Percentiles rank a stretch among this genome's conserved stretches.
These are phyloP conservation scores for Filosporella fistucella DNA, from an alignment of 495 filamentous ascomycete species.

Conservation along the genomic window DNA sequence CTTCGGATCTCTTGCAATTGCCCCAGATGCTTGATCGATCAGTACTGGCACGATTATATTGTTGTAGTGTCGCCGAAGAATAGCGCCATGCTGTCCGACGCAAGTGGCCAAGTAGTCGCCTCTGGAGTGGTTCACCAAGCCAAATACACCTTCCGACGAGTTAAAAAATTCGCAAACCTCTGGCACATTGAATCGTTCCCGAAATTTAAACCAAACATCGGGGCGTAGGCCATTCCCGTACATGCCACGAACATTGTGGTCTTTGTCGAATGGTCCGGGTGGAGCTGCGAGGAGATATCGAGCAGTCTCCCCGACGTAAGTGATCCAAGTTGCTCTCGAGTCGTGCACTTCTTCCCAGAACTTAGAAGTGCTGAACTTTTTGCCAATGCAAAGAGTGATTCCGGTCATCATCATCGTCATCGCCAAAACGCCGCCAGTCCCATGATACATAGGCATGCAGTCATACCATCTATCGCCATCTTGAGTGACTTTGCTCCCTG, in stretches of 20 bases:
- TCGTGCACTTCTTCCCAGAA: conserved; percentile 77
- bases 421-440: conserved; percentile 51
- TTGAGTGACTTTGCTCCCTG: conserved; percentile 40
- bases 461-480: conserved; percentile 62
- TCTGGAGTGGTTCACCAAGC: conserved; percentile 49
- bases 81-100: conserved; percentile 68
- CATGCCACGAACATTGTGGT: conserved; percentile 63
- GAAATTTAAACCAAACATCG: conserved; percentile 70
- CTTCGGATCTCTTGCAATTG: conserved; percentile 56
- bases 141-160: conserved; percentile 59
- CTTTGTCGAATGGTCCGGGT: conserved; percentile 54
- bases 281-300: conserved; percentile 71
- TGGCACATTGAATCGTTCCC: conserved; percentile 55
- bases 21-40: conserved; percentile 62
- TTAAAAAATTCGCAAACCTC: conserved; percentile 64
- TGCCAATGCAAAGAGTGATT: conserved; percentile 60
- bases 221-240: conserved; percentile 76
- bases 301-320: conserved; percentile 81
- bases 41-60: conserved; percentile 60
- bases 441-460: conserved; percentile 82
- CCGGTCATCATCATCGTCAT: conserved; percentile 53
- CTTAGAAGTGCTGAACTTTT: conserved; percentile 61
- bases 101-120: conserved; percentile 56
- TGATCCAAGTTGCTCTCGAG: conserved; percentile 62
- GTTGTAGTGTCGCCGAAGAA: conserved; percentile 44